These are phyloP conservation scores for Platismatia glauca DNA, from an alignment of 495 filamentous ascomycete genomes.

Conservation along the genomic window DNA sequence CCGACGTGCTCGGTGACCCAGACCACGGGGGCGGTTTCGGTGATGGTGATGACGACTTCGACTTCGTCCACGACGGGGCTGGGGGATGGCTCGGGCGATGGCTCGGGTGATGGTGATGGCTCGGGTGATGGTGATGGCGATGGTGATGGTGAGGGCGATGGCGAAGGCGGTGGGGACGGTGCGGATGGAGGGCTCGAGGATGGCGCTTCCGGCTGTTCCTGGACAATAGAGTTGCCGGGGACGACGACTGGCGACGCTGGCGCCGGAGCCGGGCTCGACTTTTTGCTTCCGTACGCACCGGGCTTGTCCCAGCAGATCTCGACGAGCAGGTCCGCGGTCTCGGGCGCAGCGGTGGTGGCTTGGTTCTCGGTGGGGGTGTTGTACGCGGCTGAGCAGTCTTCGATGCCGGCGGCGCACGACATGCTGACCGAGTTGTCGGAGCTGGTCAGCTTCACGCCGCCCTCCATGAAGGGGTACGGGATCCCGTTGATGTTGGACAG, in stretches of 20 bases:
- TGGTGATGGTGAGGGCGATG: neutral
- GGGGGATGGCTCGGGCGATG: neutral
- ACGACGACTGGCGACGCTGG: neutral
- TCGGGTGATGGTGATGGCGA: neutral
- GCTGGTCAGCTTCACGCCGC: constrained; percentile 15
- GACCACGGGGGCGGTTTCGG: constrained; percentile 4
- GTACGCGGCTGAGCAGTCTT: constrained; percentile 18
- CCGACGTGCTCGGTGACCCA: constrained; percentile 13
- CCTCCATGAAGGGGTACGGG: constrained; percentile 16
- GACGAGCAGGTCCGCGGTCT: constrained; percentile 8
- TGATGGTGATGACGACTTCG: constrained; percentile 11
- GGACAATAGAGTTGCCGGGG: neutral
- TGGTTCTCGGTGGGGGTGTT: constrained; percentile 15
- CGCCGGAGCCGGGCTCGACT: neutral
- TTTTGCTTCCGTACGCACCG: constrained; percentile 8
- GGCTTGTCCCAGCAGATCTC: constrained; percentile 14
- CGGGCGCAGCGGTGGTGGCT: constrained; percentile 11
- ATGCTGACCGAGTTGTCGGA: constrained; percentile 9
- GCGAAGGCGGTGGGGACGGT: neutral
- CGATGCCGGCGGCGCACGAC: constrained; percentile 8
- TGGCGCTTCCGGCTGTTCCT: neutral
- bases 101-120: neutral
- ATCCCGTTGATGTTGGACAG: constrained; percentile 19
- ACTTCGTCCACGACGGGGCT: neutral
- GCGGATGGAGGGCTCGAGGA: neutral